phyloP scores from a whole-genome alignment of 2,329 filamentous ascomycete genomes.

The Talaromyces islandicus region DNA sequence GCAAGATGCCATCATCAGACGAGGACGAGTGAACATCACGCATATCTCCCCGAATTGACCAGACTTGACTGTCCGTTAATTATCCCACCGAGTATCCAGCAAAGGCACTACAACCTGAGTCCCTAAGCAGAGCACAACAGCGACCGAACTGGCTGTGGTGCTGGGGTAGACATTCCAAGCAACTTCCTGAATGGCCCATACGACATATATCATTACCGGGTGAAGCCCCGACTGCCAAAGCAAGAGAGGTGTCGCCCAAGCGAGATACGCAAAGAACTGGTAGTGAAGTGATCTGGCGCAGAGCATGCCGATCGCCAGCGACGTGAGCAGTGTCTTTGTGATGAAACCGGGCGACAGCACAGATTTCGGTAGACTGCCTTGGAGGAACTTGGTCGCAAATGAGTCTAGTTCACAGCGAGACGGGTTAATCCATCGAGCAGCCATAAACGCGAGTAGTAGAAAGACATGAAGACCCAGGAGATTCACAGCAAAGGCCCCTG shows the following conservation, averaged over 20 bases:
- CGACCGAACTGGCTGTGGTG: slow-evolving; percentile 55
- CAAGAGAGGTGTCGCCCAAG: slow-evolving; percentile 81
- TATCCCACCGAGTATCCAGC: slow-evolving; percentile 22
- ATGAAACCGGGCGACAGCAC: slow-evolving; percentile 66
- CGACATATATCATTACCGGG: slow-evolving; percentile 58
- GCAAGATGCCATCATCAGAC: slow-evolving; percentile 78
- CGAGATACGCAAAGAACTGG: slow-evolving; percentile 89
- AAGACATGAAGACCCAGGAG: slow-evolving; percentile 61
- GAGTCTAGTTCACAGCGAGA: slow-evolving; percentile 52
- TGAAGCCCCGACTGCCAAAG: slow-evolving; percentile 72
- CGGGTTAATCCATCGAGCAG: slow-evolving; percentile 66
- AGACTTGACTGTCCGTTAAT: neutral
- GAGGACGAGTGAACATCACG: slow-evolving; percentile 61
- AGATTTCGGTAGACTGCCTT: slow-evolving; percentile 50
- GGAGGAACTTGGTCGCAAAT: slow-evolving; percentile 47
- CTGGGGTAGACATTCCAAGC: slow-evolving; percentile 95
- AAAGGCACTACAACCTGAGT: slow-evolving; percentile 60
- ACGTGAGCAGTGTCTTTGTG: slow-evolving; percentile 68
- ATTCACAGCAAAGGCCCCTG: slow-evolving; percentile 59
- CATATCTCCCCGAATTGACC: slow-evolving; percentile 9
- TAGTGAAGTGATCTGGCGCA: slow-evolving; percentile 88
- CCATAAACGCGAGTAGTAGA: slow-evolving; percentile 62
- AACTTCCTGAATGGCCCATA: slow-evolving; percentile 81
- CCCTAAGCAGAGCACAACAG: slow-evolving; percentile 66
- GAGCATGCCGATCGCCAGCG: slow-evolving; percentile 72